Evolutionary conservation across 768 basidiomycete species (phyloP).

Genomic region (Lanmaoa rubissima): DNA sequence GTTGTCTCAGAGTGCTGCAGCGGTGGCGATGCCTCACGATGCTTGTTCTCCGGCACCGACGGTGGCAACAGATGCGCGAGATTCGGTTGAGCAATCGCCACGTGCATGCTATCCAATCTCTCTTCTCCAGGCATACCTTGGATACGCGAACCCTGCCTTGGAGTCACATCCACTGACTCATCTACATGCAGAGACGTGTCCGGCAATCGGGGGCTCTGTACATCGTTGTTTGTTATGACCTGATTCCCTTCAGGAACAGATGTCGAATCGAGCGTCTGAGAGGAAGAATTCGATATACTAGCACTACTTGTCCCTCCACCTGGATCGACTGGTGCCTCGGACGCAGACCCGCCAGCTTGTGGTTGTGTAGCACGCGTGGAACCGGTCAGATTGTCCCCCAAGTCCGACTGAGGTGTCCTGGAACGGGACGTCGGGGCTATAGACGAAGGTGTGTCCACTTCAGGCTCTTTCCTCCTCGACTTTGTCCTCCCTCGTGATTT

Average conservation of each 20-base stretch:
- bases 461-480: constrained; percentile 7
- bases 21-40: constrained; percentile 5
- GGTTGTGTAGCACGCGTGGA: neutral
- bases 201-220: neutral
- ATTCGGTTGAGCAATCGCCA: neutral
- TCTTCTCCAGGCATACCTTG: constrained; percentile 1
- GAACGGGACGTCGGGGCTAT: constrained; percentile 10
- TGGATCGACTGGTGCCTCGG: constrained; percentile 21
- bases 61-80: neutral
- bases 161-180: constrained; percentile 14
- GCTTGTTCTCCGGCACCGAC: neutral
- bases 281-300: neutral
- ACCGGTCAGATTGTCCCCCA: neutral
- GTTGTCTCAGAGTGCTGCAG: constrained; percentile 8
- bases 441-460: constrained; percentile 4
- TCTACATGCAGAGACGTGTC: neutral
- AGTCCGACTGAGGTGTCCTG: constrained; percentile 17
- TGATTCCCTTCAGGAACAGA: neutral
- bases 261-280: constrained; percentile 8
- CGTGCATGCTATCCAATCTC: neutral
- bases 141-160: constrained; percentile 12
- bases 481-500: constrained; percentile 11
- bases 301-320: constrained; percentile 12
- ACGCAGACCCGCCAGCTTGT: neutral
- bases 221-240: neutral